phyloP scores from a whole-genome alignment of 371 early-diverging fungal genomes.

The Mucor indicus region DNA sequence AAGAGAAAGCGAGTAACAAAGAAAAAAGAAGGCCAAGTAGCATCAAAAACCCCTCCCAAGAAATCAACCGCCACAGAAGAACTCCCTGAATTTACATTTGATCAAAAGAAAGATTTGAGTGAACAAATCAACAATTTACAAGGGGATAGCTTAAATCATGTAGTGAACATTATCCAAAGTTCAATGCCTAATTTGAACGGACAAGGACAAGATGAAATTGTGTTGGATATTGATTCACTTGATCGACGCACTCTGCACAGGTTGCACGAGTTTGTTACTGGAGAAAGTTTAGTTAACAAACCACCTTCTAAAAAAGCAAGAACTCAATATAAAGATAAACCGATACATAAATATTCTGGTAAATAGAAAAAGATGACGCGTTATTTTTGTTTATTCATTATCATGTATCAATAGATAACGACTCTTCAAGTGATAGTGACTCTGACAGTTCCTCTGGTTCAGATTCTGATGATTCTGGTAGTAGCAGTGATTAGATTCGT shows the following conservation, averaged over 20 bases:
- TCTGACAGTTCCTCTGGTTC: conserved; percentile 63
- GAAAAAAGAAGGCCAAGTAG: conserved; percentile 10
- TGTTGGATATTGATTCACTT: conserved; percentile 92
- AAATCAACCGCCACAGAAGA: conserved; percentile 22
- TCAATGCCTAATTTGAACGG: conserved; percentile 80
- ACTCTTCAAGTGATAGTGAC: conserved; percentile 56
- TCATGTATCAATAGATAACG: conserved; percentile 18
- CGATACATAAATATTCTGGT: conserved; percentile 53
- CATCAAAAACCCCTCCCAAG: neutral
- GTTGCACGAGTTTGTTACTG: conserved; percentile 83
- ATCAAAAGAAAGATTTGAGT: conserved; percentile 89
- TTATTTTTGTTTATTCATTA: neutral
- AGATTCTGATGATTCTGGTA: conserved; percentile 79
- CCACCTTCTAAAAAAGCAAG: conserved; percentile 37
- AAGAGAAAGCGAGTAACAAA: conserved; percentile 18
- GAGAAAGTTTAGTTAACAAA: conserved; percentile 39
- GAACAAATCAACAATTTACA: conserved; percentile 77
- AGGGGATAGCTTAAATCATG: conserved; percentile 75
- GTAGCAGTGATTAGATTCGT: conserved; percentile 62
- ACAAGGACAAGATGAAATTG: conserved; percentile 85
- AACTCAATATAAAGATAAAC: conserved; percentile 48
- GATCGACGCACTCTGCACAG: conserved; percentile 79
- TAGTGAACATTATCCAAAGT: conserved; percentile 83
- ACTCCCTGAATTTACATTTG: conserved; percentile 70
- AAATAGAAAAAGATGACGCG: neutral